phyloP scores from a whole-genome alignment of 225 moss, liverwort and hornwort species.

The Marchantia paleacea region DNA sequence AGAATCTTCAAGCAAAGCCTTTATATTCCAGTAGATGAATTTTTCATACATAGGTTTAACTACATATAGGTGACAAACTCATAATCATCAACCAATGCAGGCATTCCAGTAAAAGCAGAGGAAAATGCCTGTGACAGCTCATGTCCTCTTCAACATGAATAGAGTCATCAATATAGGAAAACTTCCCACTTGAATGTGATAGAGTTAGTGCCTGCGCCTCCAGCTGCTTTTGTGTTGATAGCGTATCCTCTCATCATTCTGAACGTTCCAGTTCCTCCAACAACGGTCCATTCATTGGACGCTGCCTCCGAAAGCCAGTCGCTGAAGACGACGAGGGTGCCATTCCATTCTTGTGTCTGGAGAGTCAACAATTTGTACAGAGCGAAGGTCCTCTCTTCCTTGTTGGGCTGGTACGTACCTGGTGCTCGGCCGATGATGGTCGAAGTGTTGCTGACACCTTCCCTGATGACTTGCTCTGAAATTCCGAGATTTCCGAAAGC shows the following conservation, averaged over 20 bases:
- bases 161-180: background rate
- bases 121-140: no score
- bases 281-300: background rate
- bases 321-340: background rate
- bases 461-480: background rate
- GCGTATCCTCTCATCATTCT: conserved; percentile 4
- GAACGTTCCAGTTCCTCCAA: conserved; percentile 2
- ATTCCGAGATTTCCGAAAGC: background rate
- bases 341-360: background rate
- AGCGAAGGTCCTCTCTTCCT: background rate
- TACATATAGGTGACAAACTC: no score
- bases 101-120: no score
- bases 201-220: no score
- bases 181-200: background rate
- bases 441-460: background rate
- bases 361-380: background rate
- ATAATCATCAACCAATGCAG: no score
- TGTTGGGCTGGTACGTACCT: background rate
- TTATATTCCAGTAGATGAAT: no score
- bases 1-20: no score
- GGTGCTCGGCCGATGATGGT: background rate
- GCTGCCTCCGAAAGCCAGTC: background rate
- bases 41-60: no score
- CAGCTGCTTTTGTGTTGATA: background rate
- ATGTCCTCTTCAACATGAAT: no score